A percentile compares a stretch with the other conserved stretches of the same genome.
Conservation (phyloP, 1,284 basidiomycete genomes). For the Trametes hirsuta region DNA sequence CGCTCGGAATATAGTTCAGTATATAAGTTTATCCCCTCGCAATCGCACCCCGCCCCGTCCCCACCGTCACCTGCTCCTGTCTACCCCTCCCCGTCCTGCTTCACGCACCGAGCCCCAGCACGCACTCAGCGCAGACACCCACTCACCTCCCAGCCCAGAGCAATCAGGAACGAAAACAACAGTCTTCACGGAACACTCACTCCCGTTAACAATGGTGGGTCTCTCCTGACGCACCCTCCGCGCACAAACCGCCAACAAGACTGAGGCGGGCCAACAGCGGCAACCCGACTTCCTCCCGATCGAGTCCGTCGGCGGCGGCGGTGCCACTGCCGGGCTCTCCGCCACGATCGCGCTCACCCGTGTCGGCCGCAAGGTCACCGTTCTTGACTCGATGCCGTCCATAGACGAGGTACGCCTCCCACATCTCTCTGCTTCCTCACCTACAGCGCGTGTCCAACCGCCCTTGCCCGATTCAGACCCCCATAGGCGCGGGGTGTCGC, state of each 20-base stretch:
- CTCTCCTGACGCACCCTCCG: background rate
- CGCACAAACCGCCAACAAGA: background rate
- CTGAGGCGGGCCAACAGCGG: background rate
- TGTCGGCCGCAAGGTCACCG: conserved; percentile 37
- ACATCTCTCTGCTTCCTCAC: too few species aligned
- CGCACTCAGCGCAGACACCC: too few species aligned
- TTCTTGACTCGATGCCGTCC: conserved; percentile 29
- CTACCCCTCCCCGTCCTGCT: too few species aligned
- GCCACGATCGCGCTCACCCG: conserved; percentile 33
- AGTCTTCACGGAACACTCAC: background rate
- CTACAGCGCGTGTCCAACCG: background rate
- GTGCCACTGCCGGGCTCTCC: conserved; percentile 35
- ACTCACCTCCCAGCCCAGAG: too few species aligned
- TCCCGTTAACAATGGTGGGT: conserved; percentile 2
- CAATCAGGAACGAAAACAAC: too few species aligned
- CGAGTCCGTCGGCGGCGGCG: conserved; percentile 37
- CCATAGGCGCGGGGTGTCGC: conserved; percentile 26
- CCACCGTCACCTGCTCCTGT: too few species aligned
- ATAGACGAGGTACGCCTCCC: conserved; percentile 22
- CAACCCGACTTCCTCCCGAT: conserved; percentile 26
- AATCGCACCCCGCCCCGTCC: too few species aligned
- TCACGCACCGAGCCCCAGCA: too few species aligned
- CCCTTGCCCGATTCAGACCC: conserved; percentile 16
- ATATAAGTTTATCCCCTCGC: too few species aligned
- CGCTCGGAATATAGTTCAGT: too few species aligned